These are phyloP conservation scores for Lithospermum erythrorhizon DNA, from an alignment of 257 asterid genomes.

Conservation along the genomic window DNA sequence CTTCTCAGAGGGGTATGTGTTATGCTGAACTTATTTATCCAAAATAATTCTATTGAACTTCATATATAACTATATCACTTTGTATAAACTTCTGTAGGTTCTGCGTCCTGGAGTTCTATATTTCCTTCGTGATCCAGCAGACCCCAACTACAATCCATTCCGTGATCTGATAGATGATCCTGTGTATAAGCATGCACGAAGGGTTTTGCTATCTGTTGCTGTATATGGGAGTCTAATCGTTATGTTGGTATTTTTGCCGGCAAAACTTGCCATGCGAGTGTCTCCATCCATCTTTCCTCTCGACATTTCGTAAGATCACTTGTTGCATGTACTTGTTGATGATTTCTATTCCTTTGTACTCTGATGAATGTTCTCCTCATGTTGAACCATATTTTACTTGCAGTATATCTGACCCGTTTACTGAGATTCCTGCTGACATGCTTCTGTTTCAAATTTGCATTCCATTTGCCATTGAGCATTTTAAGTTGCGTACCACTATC, in stretches of 20 bases:
- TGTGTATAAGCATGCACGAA: conserved; percentile 98
- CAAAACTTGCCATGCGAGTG: conserved; percentile 85
- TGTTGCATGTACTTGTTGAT: neutral
- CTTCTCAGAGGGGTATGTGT: conserved; percentile 91
- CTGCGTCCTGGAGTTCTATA: conserved; percentile 91
- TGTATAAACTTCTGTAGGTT: conserved; percentile 41
- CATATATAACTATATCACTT: conserved; percentile 5
- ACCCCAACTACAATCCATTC: conserved; percentile 96
- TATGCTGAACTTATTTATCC: conserved; percentile 2
- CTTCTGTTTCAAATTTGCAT: conserved; percentile 98
- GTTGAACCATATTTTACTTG: conserved; percentile 5
- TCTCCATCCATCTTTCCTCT: conserved; percentile 89
- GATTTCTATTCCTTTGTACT: neutral
- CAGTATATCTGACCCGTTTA: conserved; percentile 96
- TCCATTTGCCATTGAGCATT: conserved; percentile 95
- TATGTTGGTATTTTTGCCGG: conserved; percentile 93
- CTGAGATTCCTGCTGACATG: conserved; percentile 98
- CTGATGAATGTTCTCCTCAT: no score
- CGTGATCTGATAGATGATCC: conserved; percentile 98
- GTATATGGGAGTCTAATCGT: conserved; percentile 97
- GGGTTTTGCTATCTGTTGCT: conserved; percentile 85
- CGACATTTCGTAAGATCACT: conserved; percentile 74
- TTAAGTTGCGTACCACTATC: conserved; percentile 79
- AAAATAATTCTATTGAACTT: neutral
- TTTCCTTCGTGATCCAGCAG: conserved; percentile 98